These are phyloP conservation scores for Camellia sinensis DNA, from an alignment of 148 eudicot genomes.

Conservation along the genomic window DNA sequence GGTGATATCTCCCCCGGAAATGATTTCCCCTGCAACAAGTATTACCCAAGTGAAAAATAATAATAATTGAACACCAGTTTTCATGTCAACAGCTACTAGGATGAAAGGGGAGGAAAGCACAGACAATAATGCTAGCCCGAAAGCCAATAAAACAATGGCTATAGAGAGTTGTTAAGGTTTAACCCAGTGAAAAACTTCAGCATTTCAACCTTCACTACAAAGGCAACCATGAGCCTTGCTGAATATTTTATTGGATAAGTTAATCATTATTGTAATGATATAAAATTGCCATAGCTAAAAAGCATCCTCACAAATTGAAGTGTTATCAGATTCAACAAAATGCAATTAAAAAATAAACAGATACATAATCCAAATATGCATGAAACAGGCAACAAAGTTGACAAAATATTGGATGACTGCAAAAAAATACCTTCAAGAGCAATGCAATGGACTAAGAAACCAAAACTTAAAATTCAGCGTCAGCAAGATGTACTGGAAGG, in stretches of 20 bases:
- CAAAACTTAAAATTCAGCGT: not conserved
- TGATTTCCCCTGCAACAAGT: not conserved
- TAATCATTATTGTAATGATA: too few relatives aligned
- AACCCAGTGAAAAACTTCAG: not conserved
- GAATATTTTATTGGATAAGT: too few relatives aligned
- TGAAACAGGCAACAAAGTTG: not conserved
- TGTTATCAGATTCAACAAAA: too few relatives aligned
- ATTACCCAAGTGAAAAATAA: not conserved
- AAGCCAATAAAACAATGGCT: not conserved
- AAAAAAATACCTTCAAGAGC: not conserved
- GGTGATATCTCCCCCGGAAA: not conserved
- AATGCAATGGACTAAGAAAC: not conserved
- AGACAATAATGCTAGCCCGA: not conserved
- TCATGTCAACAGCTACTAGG: not conserved
- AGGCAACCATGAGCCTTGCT: not conserved
- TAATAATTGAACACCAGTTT: not conserved
- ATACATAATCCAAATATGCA: not conserved
- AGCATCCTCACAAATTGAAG: too few relatives aligned
- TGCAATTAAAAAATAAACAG: not conserved
- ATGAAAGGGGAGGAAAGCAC: not conserved
- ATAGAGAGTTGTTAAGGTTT: not conserved
- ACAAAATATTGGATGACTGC: not conserved
- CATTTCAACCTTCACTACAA: not conserved
- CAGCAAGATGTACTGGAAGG: conserved; percentile 2
- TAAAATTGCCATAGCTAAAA: too few relatives aligned